Conservation (phyloP, 2,329 filamentous ascomycete genomes). For the Pseudovirgaria hyperparasitica region DNA sequence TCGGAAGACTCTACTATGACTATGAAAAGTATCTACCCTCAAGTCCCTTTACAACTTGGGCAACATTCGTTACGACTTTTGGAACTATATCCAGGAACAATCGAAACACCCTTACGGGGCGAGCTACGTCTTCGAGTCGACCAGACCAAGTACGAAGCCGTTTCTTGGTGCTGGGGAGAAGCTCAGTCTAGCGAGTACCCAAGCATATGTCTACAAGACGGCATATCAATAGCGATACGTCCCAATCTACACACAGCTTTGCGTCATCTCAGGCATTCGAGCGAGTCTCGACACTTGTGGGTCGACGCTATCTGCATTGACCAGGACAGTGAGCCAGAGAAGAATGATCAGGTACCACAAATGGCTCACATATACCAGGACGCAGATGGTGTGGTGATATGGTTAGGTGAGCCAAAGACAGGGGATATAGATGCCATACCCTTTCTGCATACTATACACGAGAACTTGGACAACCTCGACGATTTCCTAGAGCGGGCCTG, state of each 20-base stretch:
- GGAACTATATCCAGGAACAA: too few species aligned
- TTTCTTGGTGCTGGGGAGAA: conserved; percentile 4
- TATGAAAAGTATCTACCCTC: too few species aligned
- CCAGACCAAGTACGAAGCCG: conserved; percentile 4
- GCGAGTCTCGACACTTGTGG: conserved; percentile 2
- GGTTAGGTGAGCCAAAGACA: conserved; percentile 8
- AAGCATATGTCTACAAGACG: too few species aligned
- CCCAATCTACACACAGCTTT: background rate
- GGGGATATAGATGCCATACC: too few species aligned
- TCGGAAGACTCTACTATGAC: too few species aligned
- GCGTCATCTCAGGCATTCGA: background rate
- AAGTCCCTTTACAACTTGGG: too few species aligned
- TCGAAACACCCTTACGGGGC: too few species aligned
- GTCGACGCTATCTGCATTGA: conserved; percentile 7
- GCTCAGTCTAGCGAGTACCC: too few species aligned
- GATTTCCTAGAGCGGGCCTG: background rate
- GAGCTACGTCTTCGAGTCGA: too few species aligned
- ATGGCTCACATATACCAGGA: conserved; percentile 6
- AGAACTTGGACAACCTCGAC: conserved; percentile 4
- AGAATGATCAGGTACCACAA: conserved; percentile 4
- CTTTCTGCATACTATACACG: too few species aligned
- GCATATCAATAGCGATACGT: too few species aligned
- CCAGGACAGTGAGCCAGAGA: conserved; percentile 4
- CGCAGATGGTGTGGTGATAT: conserved; percentile 10
- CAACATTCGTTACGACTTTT: too few species aligned